Evolutionary conservation across 164 flowering plant species (phyloP), one percentile per base, ranked within the genome.

Genomic region (Vitis cinerea): DNA sequence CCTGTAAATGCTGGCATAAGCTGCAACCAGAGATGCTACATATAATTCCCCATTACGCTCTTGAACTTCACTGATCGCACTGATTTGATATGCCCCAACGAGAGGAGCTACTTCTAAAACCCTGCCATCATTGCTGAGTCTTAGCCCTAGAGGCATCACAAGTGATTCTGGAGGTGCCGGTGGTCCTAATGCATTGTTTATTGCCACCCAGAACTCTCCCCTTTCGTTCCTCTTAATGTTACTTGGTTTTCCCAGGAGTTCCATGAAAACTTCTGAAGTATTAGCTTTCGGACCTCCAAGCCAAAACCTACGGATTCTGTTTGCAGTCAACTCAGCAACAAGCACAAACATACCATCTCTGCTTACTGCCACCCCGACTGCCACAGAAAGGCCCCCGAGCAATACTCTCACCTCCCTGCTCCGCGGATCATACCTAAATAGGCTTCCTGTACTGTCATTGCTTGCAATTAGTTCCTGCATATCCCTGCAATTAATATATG

Each of bases 351-450:
- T 56, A 59, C 4, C 73, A 67, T 78, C 63, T 58, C 71, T 64
- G 71, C 85, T 78, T 23, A 85, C 49, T 16, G 85, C 79, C n/a
- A 83, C 80, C 29, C 86, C 88, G 63, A 83, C 81, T 13, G 86
- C 76, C 27, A 80, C 81, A 11, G 63, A 27, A 9, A 83, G 65
- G 10, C 59, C 61, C 27, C 13, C 68, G 59, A 72, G 66, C 8
- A 85, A 56, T 12, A 80, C 65, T 17, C 71, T 80, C 5, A 73
- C 70, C 60, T 72, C 15, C 19, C 70, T 72, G 47, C 44, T 74
- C 11, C 8, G 2, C 0, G 55, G 65, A 17, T 80, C 66, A 56
- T 71, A 77, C 29, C 69, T 77, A 63, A 74, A 15, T 47, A 77
- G 29, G 52, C 78, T 77, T 27, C 80, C 80, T 2, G 76, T 71